Base-by-base conservation (phyloP, 495 filamentous ascomycete genomes). In the Penicillium tannophilum region DNA sequence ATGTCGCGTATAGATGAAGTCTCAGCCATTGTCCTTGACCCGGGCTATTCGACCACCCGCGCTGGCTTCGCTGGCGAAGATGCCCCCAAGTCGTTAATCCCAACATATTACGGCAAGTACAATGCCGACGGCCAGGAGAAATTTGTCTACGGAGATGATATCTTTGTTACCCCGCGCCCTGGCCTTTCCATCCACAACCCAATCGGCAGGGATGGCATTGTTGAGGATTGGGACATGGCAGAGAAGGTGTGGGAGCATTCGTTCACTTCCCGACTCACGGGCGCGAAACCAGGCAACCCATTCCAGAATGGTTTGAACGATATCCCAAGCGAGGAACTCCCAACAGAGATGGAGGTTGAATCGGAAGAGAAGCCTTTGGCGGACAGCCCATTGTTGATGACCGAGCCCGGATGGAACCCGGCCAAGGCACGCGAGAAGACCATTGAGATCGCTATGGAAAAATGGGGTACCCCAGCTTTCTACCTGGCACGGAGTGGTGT, bases 51-150 rank as follows among this genome's bases (percentile, higher is more conserved):
- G 46, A 89, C 85, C 65, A 91, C 87, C 16, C 93, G 95, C 76
- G 95, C 93, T 55, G 94, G 94, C 60, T 98, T 97, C 70, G 94
- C 94, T 4, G 94, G 95, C 64, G 94, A 98, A 87, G 94, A 98
- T 76, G 86, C 90, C 4, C 94, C 94, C 56, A 98, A 98, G 81
- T 91, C 91, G 14, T 84, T 98, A 50, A 80, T 95, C 44, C 92
- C 93, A 17, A 92, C 91, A 30, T 89, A 89, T 76, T 98, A 96
- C 72, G 90, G 86, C 60, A 78, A 85, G 45, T 79, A 86, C 58
- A 69, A 71, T 35, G 79, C 74, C 48, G 79, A 86, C n/a, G 73
- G 74, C 3, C 77, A 82, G 56, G 81, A 83, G 55, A 82, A 89
- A 61, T 65, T 79, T 12, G 74, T 93, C 54, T 97, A 90, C 59